A percentile compares a stretch with the other conserved stretches of the same genome.
Conservation (phyloP, 176 grass and related monocot genomes). For the Guadua angustifolia region DNA sequence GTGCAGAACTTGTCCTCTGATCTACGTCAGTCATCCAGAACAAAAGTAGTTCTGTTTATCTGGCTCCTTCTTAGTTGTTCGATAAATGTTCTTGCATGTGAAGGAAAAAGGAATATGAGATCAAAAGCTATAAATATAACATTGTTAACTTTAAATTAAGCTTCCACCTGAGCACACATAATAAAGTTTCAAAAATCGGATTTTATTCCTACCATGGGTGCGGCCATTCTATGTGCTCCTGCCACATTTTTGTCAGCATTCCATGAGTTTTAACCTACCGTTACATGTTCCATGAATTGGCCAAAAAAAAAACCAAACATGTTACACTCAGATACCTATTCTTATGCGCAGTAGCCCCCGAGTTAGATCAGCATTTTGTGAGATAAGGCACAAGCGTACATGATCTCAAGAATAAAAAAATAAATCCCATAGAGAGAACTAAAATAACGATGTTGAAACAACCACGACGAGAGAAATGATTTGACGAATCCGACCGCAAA, state of each 20-base stretch:
- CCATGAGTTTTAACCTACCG: constrained; percentile 3
- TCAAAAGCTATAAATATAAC: constrained; percentile 30
- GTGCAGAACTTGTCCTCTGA: constrained; percentile 47
- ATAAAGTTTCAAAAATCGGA: constrained; percentile 20
- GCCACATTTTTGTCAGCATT: constrained; percentile 32
- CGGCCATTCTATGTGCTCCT: constrained; percentile 33
- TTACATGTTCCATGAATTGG: not conserved
- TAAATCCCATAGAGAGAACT: no score
- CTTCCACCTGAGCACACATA: constrained; percentile 37
- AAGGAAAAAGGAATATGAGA: constrained; percentile 29
- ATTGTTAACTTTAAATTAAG: constrained; percentile 25
- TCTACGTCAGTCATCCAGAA: constrained; percentile 41
- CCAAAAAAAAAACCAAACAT: no score
- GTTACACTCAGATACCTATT: no score
- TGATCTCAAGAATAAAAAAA: no score
- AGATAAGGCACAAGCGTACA: no score
- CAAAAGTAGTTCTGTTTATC: constrained; percentile 26
- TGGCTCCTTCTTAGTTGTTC: constrained; percentile 24
- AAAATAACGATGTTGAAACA: no score
- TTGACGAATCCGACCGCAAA: no score
- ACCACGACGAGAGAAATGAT: no score
- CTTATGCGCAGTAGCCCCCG: no score
- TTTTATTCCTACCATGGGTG: constrained; percentile 42
- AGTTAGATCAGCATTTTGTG: no score
- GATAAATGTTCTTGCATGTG: constrained; percentile 45